Conservation (phyloP, 1,139 yeast genomes). For the Scheffersomyces segobiensis region DNA sequence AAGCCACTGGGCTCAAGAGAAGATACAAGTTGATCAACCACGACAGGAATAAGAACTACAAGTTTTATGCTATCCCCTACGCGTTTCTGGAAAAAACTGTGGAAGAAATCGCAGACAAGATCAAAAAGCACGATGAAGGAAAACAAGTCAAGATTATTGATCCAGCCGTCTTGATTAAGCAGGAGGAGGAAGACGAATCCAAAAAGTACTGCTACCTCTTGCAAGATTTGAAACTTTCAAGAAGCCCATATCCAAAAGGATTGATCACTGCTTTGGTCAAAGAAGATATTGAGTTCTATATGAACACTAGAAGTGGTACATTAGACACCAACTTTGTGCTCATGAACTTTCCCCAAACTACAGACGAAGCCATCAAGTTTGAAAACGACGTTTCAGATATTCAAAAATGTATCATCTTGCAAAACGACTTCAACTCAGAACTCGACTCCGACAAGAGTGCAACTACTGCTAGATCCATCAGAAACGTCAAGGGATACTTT, state of each 20-base stretch:
- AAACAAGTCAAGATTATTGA: conserved; percentile 49
- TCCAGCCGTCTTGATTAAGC: conserved; percentile 43
- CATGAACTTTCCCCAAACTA: conserved; percentile 55
- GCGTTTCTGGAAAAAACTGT: conserved; percentile 23
- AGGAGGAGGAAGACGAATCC: conserved; percentile 41
- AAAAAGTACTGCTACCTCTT: conserved; percentile 43
- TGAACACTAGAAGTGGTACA: conserved; percentile 43
- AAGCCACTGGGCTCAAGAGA: conserved; percentile 54
- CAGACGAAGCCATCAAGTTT: conserved; percentile 64
- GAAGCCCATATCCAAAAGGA: conserved; percentile 54
- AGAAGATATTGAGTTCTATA: conserved; percentile 40
- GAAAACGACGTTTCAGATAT: conserved; percentile 56
- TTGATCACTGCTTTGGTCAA: conserved; percentile 57
- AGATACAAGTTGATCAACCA: conserved; percentile 44
- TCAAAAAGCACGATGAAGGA: conserved; percentile 7
- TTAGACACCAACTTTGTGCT: conserved; percentile 47
- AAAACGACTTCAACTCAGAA: conserved; percentile 27
- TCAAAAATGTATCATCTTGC: conserved; percentile 39
- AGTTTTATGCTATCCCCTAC: conserved; percentile 48
- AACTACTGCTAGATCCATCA: conserved; percentile 30
- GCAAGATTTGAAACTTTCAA: conserved; percentile 36
- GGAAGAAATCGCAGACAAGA: conserved; percentile 15
- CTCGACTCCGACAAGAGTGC: conserved; percentile 24
- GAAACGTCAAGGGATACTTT: conserved; percentile 56
- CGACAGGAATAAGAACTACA: conserved; percentile 29